phyloP scores from a whole-genome alignment of 2,329 filamentous ascomycete species.

The Diplodia sapinea region DNA sequence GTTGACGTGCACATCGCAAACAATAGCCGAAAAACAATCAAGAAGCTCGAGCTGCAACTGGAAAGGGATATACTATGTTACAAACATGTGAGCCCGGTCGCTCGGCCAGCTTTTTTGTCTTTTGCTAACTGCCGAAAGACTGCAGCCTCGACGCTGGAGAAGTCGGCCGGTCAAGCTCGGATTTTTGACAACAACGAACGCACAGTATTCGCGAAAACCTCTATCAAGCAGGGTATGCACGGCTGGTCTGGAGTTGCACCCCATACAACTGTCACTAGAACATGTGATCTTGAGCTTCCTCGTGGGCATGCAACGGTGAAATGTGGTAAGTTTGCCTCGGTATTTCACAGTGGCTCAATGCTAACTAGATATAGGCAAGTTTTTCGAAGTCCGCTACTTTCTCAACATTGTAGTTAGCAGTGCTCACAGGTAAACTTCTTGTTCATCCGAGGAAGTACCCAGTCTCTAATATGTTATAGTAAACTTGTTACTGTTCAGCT shows the following conservation, averaged over 20 bases:
- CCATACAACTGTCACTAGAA: constrained; percentile 54
- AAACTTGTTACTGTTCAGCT: constrained; percentile 61
- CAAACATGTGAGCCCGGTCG: constrained; percentile 51
- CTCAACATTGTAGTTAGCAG: constrained; percentile 57
- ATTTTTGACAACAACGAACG: constrained; percentile 60
- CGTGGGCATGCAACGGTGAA: constrained; percentile 58
- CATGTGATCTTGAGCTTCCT: constrained; percentile 58
- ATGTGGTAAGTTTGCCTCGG: constrained; percentile 48
- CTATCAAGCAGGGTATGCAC: constrained; percentile 51
- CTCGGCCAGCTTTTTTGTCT: not conserved
- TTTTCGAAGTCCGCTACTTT: constrained; percentile 63
- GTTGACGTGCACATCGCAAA: constrained; percentile 61
- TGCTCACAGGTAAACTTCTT: constrained; percentile 47
- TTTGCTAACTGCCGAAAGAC: constrained; percentile 42
- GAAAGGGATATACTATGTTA: constrained; percentile 59
- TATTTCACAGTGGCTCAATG: not conserved
- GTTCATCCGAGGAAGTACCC: not conserved
- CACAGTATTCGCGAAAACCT: constrained; percentile 52
- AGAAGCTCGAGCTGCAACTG: constrained; percentile 58
- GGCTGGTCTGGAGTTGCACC: constrained; percentile 57
- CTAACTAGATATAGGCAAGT: constrained; percentile 51
- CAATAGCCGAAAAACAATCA: constrained; percentile 56
- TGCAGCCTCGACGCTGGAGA: constrained; percentile 56
- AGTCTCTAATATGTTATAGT: constrained; percentile 39
- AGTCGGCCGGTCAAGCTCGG: constrained; percentile 57